Conservation (phyloP, 208 protist species). For the Trypanosoma vivax region DNA sequence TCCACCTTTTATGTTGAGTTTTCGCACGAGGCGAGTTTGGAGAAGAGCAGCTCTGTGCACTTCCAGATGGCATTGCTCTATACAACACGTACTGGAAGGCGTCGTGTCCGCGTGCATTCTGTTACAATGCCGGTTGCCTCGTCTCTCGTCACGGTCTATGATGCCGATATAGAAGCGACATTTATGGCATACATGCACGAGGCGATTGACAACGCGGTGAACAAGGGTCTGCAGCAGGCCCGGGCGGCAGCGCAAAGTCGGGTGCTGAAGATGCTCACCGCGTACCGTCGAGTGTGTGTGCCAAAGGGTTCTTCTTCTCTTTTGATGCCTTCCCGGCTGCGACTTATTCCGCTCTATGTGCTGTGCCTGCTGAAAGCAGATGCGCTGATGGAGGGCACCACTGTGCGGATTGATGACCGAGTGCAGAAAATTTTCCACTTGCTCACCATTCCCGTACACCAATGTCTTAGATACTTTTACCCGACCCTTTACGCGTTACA, state of each 20-base stretch:
- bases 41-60: constrained; percentile 59
- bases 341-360: constrained; percentile 87
- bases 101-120: constrained; percentile 88
- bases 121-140: constrained; percentile 47
- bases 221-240: constrained; percentile 69
- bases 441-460: constrained; percentile 54
- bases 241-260: constrained; percentile 38
- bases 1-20: constrained; percentile 90
- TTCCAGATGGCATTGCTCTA: constrained; percentile 92
- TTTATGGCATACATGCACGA: constrained; percentile 58
- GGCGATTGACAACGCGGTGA: constrained; percentile 47
- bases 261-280: constrained; percentile 62
- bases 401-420: constrained; percentile 75
- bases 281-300: constrained; percentile 77
- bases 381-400: constrained; percentile 68
- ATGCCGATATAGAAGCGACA: constrained; percentile 76
- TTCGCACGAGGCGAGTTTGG: constrained; percentile 78
- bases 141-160: constrained; percentile 60
- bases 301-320: constrained; percentile 41
- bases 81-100: constrained; percentile 80
- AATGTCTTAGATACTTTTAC: constrained; percentile 77
- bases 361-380: constrained; percentile 80
- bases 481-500: constrained; percentile 78
- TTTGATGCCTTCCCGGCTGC: constrained; percentile 89
- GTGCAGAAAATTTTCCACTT: constrained; percentile 70